phyloP scores from a whole-genome alignment of 2,329 filamentous ascomycete species.

The Colletotrichum navitas region DNA sequence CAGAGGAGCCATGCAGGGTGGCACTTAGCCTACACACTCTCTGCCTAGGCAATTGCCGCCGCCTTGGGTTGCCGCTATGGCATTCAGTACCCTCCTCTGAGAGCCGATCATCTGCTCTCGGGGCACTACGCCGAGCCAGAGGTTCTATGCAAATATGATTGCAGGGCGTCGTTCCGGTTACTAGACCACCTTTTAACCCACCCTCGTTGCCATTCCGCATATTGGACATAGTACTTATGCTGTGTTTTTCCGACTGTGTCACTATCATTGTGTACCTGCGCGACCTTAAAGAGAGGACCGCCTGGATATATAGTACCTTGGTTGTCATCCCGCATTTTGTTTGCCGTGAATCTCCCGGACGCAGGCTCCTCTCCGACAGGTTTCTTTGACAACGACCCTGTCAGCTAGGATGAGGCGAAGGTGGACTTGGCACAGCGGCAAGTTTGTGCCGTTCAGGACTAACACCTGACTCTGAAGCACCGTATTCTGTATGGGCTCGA shows the following conservation, averaged over 20 bases:
- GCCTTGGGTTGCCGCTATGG: constrained; percentile 10
- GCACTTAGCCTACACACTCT: constrained; percentile 33
- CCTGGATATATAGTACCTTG: no score
- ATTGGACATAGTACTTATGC: not conserved
- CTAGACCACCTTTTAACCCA: not conserved
- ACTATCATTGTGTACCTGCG: no score
- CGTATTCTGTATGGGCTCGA: not conserved
- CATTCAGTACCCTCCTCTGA: constrained; percentile 2
- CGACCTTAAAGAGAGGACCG: no score
- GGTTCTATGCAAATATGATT: not conserved
- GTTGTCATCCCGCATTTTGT: not conserved
- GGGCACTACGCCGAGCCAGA: not conserved
- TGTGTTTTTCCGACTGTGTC: no score
- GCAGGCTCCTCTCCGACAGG: constrained; percentile 7
- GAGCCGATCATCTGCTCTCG: not conserved
- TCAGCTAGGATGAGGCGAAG: constrained; percentile 27
- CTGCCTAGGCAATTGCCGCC: constrained; percentile 20
- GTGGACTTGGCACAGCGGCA: constrained; percentile 34
- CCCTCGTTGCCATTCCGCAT: not conserved
- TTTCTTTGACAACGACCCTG: constrained; percentile 19
- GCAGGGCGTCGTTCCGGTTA: not conserved
- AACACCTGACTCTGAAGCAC: constrained; percentile 20
- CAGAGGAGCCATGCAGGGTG: constrained; percentile 40
- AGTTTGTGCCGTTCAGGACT: constrained; percentile 24
- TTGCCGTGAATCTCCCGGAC: constrained; percentile 16